Evolutionary conservation across 1,284 basidiomycete genomes (phyloP), one percentile per base, ranked within the genome.

Genomic region (Naganishia albida): DNA sequence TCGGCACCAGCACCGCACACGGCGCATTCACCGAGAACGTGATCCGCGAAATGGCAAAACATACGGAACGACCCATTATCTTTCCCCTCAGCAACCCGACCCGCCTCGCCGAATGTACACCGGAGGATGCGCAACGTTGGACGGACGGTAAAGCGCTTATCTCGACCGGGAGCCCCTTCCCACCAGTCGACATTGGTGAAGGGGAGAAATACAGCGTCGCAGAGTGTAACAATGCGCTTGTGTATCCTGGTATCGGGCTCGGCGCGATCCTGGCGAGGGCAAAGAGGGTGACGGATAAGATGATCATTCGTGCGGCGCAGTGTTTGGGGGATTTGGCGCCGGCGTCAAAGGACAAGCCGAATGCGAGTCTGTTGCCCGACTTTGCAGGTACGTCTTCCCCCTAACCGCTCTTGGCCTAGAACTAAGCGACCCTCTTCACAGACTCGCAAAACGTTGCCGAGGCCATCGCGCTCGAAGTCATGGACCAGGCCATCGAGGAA

Each of bases 141-240:
- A 88, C 87, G 0, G 76, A 85, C 3, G 89, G 89, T 3, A 86
- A 84, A 72, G 90, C 88, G 18, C 79, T 92, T 43, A 78, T 92
- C 56, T 88, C 89, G 0, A 91, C 89, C 7, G 90, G 90, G 15
- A 89, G 88, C 69, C 90, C 90, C 0, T 93, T 92, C 80, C 84
- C 84, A 6, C 86, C 85, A 15, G 87, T 86, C n/a, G 86, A 85
- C 76, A 83, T 84, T 79, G 83, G 86, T 1, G 82, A 82, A 68
- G 48, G 30, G 26, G 55, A 67, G 18, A 53, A 62, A 38, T 57
- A 56, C 66, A 87, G 85, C 43, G 85, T 88, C 53, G 87, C 86
- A 1, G 87, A 88, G 72, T 88, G 87, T 73, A 89, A 90, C 75
- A 89, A 85, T 85, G 67, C 89, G 0, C 79, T 90, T 26, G 87